Base-by-base conservation (phyloP, 371 early-diverging fungal species). In the Globomyces sp. region DNA sequence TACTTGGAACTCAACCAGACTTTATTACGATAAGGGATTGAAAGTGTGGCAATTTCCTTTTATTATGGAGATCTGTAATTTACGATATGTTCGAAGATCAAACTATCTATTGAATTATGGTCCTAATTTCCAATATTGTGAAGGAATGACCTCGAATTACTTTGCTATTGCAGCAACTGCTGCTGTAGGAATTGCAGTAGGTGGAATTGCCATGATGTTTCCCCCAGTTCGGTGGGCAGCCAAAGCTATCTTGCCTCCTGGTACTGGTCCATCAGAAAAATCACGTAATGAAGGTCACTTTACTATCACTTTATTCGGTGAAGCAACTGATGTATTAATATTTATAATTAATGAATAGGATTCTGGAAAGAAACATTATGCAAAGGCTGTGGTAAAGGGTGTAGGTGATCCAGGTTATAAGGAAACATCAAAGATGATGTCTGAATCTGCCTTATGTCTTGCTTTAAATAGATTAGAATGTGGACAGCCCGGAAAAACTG, bases 321-420 rank as follows among this genome's bases (percentile, higher is more conserved):
- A 75, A 39, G 41, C 11, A 72, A 75, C 49, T 11, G 75, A 77
- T n/a, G 81, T 73, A 1, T 57, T 62, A 9, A 24, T 24, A 24
- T 24, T 24, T 24, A 71, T 71, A 37, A 55, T 13, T 39, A 39
- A 55, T 57, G 2, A 34, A 52, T 39, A 69, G 68, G 6, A 58
- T 6, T 8, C 46, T 34, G 60, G 60, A 4, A 60, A 60, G n/a
- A 81, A 37, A 6, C 11, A 48, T 49, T 46, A 41, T 10, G 85
- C 79, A 3, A 65, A 76, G 10, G 87, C 79, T 10, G 75, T 70
- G 8, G 80, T 90, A 36, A 83, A 84, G 57, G 88, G 73, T 36
- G 58, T 59, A 47, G 79, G 80, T 39, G 92, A 92, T 61, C 89
- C 91, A 3, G 92, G 92, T 2, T 92, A 92, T 70, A 78, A 82